Conservation (phyloP, 2,329 filamentous ascomycete species). For the Samsoniella hepiali region DNA sequence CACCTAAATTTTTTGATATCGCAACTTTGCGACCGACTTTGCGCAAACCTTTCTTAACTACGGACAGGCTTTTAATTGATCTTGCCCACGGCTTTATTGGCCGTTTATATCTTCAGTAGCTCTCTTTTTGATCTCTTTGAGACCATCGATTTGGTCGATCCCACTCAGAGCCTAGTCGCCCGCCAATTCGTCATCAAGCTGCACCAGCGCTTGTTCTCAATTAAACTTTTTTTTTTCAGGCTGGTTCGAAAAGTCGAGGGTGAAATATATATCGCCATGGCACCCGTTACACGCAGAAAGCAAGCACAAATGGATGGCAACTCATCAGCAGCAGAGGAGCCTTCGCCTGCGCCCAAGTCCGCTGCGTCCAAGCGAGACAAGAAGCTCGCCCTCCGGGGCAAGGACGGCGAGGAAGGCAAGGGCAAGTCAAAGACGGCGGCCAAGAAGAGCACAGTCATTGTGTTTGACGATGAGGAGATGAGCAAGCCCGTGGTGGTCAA, state of each 20-base stretch:
- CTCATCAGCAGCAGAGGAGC: slow-evolving; percentile 22
- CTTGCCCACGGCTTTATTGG: neutral
- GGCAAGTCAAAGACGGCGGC: neutral
- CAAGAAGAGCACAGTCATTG: slow-evolving; percentile 28
- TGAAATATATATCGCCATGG: neutral
- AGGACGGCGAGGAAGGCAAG: slow-evolving; percentile 19
- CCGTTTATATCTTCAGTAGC: neutral
- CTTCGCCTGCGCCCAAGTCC: slow-evolving; percentile 13
- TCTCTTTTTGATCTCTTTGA: neutral
- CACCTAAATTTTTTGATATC: slow-evolving; percentile 22
- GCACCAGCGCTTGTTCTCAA: neutral
- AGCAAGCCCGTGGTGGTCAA: slow-evolving; percentile 20
- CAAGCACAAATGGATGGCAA: slow-evolving; percentile 17
- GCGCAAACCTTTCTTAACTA: neutral
- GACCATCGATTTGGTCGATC: neutral
- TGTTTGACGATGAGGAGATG: slow-evolving; percentile 36
- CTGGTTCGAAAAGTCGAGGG: neutral
- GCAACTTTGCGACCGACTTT: slow-evolving; percentile 11
- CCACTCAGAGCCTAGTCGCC: neutral
- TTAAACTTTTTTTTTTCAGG: neutral
- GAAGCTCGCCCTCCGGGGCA: slow-evolving; percentile 36
- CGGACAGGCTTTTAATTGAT: neutral
- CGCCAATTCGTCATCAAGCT: neutral
- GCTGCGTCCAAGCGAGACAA: slow-evolving; percentile 25
- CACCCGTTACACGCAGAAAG: slow-evolving; percentile 16